Evolutionary conservation across 78 protist genomes (phyloP), one percentile per base, ranked within the genome.

Genomic region (Acrasis kona): DNA sequence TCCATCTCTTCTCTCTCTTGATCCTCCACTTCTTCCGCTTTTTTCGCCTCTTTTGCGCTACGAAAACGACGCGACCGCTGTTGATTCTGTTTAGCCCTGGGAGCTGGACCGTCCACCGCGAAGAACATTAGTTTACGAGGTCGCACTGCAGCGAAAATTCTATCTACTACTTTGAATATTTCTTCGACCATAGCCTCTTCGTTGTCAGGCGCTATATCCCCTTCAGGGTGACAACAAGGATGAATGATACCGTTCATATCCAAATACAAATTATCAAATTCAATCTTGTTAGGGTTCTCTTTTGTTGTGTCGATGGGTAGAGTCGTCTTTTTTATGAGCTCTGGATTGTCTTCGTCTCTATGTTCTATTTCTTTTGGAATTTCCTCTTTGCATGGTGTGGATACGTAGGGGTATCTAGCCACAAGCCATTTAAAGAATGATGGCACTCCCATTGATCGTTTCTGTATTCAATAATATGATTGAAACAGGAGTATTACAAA

Each of bases 191-290:
- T 90, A 40, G 70, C 83, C 19, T 72, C 83, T 41, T 79, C 87
- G 30, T 27, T 71, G 2, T 37, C 19, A 1, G 79, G 84, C 12
- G 84, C 78, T 27, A 19, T 71, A 1, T 29, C 36, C 8, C 5
- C 76, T 10, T 39, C 8, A 30, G 9, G 93, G 79, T 93, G 99
- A 69, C 84, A 68, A 81, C 98, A 92, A 2, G 94, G 93, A 74
- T 98, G 99, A 67, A 97, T 93, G 70, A 98, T 84, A 41, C 98
- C 99, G 84, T 98, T 97, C 99, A 98, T 91, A 65, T 98, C 99
- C n/a, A 98, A 86, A 77, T 98, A 98, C 27, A 98, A 85, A 78
- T 86, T 87, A 85, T 98, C 99, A 74, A 65, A 93, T 57, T 89
- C 93, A 10, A 57, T 0, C 0, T 91, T 95, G 30, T 91, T 91